These are phyloP conservation scores for Hordeum pubiflorum DNA, from an alignment of 202 grass and related monocot genomes.

Conservation along the genomic window DNA sequence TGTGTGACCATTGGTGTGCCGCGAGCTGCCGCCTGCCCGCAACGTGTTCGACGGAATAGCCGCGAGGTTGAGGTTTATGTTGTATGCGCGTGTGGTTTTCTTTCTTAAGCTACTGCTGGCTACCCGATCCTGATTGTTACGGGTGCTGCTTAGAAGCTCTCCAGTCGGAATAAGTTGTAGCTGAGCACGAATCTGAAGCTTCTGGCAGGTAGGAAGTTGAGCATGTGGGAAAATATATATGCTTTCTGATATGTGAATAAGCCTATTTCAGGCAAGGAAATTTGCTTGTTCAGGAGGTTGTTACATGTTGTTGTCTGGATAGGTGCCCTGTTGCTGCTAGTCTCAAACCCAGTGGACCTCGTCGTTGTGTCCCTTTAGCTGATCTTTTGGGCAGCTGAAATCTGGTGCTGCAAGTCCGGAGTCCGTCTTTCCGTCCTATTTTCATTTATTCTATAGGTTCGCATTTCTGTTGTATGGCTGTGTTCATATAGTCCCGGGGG, in stretches of 20 bases:
- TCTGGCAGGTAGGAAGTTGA: neutral
- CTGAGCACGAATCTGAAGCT: neutral
- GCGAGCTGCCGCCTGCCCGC: neutral
- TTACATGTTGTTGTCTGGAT: neutral
- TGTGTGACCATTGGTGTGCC: neutral
- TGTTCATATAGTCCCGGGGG: too few species aligned
- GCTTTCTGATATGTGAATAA: neutral
- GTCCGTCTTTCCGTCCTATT: neutral
- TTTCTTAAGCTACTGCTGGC: neutral
- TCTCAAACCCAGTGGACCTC: neutral
- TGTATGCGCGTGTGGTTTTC: neutral
- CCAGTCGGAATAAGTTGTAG: neutral
- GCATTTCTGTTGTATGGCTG: too few species aligned
- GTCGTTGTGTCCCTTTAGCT: neutral
- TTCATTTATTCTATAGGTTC: neutral
- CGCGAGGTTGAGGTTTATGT: neutral
- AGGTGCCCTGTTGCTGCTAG: neutral
- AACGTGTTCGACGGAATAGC: slow-evolving; percentile 24
- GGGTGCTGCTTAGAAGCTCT: neutral
- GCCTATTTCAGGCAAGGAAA: neutral
- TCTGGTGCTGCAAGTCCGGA: neutral
- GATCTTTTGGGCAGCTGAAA: neutral
- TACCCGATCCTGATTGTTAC: neutral
- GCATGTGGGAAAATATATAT: too few species aligned
- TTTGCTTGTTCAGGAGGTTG: neutral